phyloP scores from a whole-genome alignment of 345 rosid species.

The Cardamine occulta region DNA sequence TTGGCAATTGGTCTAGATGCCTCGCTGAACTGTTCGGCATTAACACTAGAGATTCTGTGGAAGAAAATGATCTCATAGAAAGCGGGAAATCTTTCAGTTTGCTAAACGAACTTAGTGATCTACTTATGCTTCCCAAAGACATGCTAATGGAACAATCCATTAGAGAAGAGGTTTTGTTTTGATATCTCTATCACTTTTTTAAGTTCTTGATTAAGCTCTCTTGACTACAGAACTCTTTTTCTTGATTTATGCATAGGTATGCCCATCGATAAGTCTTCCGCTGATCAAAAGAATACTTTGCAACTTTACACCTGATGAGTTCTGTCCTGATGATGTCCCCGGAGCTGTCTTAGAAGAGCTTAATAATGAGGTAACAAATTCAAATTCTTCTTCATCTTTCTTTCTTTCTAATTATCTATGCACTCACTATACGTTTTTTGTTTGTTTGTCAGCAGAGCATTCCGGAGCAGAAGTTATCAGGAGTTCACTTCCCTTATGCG shows the following conservation, averaged over 20 bases:
- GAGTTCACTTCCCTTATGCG: conserved; percentile 75
- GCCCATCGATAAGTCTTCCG: conserved; percentile 76
- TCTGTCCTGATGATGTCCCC: conserved; percentile 88
- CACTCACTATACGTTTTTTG: conserved; percentile 1
- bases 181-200: neutral
- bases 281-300: conserved; percentile 84
- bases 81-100: conserved; percentile 54
- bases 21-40: conserved; percentile 69
- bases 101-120: conserved; percentile 80
- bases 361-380: conserved; percentile 70
- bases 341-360: conserved; percentile 87
- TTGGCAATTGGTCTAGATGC: conserved; percentile 90
- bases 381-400: neutral
- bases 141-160: conserved; percentile 71
- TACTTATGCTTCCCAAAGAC: conserved; percentile 98
- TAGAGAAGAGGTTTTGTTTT: conserved; percentile 65
- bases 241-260: conserved; percentile 51
- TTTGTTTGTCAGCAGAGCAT: conserved; percentile 49
- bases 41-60: conserved; percentile 49
- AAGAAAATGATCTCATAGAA: conserved; percentile 40
- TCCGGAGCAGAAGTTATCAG: conserved; percentile 55
- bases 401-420: neutral
- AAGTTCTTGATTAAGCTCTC: conserved; percentile 4
- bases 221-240: neutral
- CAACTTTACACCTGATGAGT: conserved; percentile 97